Evolutionary conservation across 2,329 filamentous ascomycete genomes (phyloP), one percentile per base, ranked within the genome.

Genomic region (Claviceps arundinis): DNA sequence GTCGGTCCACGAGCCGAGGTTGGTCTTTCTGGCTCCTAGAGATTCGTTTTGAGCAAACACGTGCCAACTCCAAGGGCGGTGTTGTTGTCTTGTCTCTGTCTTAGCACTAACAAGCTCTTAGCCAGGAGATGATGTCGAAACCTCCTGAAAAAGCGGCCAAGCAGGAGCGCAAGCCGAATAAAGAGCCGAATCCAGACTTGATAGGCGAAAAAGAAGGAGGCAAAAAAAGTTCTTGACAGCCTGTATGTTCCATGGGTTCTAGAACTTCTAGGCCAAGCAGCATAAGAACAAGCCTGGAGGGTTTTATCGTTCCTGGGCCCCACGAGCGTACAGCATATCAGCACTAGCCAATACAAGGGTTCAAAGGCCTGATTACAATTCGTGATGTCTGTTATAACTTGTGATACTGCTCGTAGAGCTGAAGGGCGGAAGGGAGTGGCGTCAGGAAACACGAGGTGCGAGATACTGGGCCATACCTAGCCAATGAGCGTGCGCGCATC

Each of bases 1-100:
- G 30, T 50, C 48, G 19, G 16, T 34, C 30, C 41, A 50, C 34
- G 41, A 50, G 41, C 48, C 48, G 8, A 45, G 48, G 48, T 50
- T 48, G 7, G 48, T 45, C 7, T 17, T 37, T 34, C 30, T 34
- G 30, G 9, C 30, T 11, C 30, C 9, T 34, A 34, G 17, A 9
- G 4, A 8, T 7, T 43, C 5, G 17, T 24, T 5, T 24, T 24
- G 30, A 34, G 30, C 30, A 34, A 34, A 22, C 19, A 38, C n/a
- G 38, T 14, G 26, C 6, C 30, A 22, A 22, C 22, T 22, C 3
- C 22, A 34, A 34, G 9, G 1, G 9, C 9, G 30, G 30, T 34
- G 30, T 34, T 34, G 30, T 34, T 43, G 17, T 42, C 30, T 11
- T 34, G 17, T 8, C 9, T 11, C 8, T 11, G 30, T 34, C 30